Percentiles rank a stretch among this genome's conserved stretches.
phyloP scores from a whole-genome alignment of 306 rosid genomes.

The Urtica urens region DNA sequence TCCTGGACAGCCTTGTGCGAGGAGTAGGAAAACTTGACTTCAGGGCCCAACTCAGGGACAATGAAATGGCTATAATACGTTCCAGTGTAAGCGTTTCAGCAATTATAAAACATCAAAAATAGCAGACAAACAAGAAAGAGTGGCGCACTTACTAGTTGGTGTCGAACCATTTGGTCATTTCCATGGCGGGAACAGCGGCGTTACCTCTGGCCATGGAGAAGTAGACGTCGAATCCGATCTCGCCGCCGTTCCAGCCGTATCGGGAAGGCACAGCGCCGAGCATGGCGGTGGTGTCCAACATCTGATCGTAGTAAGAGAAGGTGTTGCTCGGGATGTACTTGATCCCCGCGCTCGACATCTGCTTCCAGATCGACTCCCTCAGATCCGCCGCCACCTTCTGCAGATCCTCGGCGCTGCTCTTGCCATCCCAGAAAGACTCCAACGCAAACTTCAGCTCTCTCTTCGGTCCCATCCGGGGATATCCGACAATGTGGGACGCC shows the following conservation, averaged over 20 bases:
- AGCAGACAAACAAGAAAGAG: background rate
- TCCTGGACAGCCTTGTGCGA: constrained; percentile 91
- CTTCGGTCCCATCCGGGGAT: constrained; percentile 94
- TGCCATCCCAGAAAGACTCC: constrained; percentile 84
- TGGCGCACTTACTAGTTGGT: constrained; percentile 78
- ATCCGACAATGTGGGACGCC: constrained; percentile 92
- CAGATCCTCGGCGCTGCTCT: constrained; percentile 80
- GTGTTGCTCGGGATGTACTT: constrained; percentile 88
- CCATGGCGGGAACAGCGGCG: constrained; percentile 91
- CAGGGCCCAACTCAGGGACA: constrained; percentile 91
- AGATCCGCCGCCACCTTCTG: constrained; percentile 71
- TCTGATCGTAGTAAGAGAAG: constrained; percentile 67
- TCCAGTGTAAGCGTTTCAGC: constrained; percentile 14
- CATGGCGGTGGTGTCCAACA: constrained; percentile 72
- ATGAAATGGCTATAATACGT: constrained; percentile 92
- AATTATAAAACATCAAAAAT: background rate
- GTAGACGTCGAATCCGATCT: constrained; percentile 67
- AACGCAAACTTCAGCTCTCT: constrained; percentile 92
- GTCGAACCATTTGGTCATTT: constrained; percentile 98
- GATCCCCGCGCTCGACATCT: constrained; percentile 66
- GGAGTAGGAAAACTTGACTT: constrained; percentile 58
- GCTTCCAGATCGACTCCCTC: constrained; percentile 81
- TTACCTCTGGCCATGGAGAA: constrained; percentile 98
- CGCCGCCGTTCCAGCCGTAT: constrained; percentile 77
- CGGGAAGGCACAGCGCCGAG: constrained; percentile 86